A percentile compares a stretch with the other conserved stretches of the same genome.
phyloP scores from a whole-genome alignment of 768 basidiomycete species.

The Rhodotorula babjevae region DNA sequence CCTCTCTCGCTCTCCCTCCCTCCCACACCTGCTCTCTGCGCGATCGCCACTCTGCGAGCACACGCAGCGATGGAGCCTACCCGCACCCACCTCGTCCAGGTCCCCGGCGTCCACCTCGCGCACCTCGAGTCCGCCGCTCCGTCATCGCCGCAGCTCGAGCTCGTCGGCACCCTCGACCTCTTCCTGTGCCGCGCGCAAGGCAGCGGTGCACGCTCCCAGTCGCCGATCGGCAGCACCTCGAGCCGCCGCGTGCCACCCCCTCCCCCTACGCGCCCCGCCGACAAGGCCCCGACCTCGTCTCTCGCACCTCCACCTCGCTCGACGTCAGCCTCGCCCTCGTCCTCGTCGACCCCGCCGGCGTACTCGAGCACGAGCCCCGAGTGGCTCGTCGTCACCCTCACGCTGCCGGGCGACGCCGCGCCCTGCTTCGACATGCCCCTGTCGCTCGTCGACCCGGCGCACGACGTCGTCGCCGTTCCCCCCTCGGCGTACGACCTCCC shows the following conservation, averaged over 20 bases:
- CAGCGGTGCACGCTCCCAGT: not conserved
- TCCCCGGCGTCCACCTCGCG: not conserved
- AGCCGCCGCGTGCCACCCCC: not conserved
- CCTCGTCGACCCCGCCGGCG: not conserved
- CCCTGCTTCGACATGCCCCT: conserved; percentile 17
- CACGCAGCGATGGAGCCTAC: not conserved
- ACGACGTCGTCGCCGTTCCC: not conserved
- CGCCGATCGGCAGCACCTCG: conserved; percentile 6
- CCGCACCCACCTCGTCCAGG: not conserved
- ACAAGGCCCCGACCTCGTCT: not conserved
- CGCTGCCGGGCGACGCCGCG: not conserved
- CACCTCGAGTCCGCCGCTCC: not conserved
- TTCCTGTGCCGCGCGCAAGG: not conserved
- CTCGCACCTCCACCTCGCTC: not conserved
- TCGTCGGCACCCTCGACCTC: not conserved
- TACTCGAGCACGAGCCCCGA: not conserved
- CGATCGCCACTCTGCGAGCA: not conserved
- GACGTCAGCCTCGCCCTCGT: not conserved
- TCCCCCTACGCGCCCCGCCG: no score
- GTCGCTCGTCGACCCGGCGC: not conserved
- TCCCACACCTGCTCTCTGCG: not conserved
- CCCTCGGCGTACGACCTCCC: conserved; percentile 10
- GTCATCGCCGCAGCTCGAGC: no score
- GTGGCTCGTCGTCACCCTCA: conserved; percentile 1
- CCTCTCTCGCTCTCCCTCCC: not conserved